phyloP scores from a whole-genome alignment of 2,329 filamentous ascomycete species.

The Sordariomycetes sp. region DNA sequence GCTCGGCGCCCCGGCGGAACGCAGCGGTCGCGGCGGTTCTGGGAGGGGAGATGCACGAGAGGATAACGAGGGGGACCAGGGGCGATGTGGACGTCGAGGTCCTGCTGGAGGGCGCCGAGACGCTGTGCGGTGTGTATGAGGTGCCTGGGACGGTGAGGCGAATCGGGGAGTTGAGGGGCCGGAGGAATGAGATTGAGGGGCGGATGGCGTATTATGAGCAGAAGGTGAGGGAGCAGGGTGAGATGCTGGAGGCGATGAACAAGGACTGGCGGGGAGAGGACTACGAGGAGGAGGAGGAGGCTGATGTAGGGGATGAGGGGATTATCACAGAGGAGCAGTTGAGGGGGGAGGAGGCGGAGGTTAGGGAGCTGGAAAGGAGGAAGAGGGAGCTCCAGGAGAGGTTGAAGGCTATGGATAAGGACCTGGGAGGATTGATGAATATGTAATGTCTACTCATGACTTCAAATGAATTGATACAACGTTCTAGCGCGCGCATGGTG shows the following conservation, averaged over 20 bases:
- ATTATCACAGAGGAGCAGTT: constrained; percentile 60
- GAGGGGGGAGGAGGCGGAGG: constrained; percentile 57
- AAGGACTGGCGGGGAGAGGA: constrained; percentile 46
- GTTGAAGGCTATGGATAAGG: constrained; percentile 42
- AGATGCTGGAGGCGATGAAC: constrained; percentile 65
- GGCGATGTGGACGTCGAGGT: constrained; percentile 81
- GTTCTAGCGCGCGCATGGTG: neutral
- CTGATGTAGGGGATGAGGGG: constrained; percentile 23
- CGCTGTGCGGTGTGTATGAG: constrained; percentile 79
- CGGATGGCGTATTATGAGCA: constrained; percentile 75
- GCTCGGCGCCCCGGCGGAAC: constrained; percentile 49
- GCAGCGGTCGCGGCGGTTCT: constrained; percentile 86
- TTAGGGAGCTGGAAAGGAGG: constrained; percentile 42
- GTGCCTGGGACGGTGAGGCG: constrained; percentile 68
- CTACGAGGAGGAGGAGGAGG: constrained; percentile 37
- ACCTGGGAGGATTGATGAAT: constrained; percentile 40
- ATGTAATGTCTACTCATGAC: constrained; percentile 26
- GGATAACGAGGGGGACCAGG: constrained; percentile 52
- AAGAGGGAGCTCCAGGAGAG: constrained; percentile 45
- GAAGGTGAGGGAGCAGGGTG: constrained; percentile 65
- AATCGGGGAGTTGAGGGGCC: constrained; percentile 60
- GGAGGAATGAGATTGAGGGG: constrained; percentile 58
- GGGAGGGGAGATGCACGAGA: constrained; percentile 75
- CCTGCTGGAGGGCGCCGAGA: constrained; percentile 77
- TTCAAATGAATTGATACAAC: neutral